Evolutionary conservation across 345 rosid species (phyloP).

Genomic region (Noccaea bulbosa): DNA sequence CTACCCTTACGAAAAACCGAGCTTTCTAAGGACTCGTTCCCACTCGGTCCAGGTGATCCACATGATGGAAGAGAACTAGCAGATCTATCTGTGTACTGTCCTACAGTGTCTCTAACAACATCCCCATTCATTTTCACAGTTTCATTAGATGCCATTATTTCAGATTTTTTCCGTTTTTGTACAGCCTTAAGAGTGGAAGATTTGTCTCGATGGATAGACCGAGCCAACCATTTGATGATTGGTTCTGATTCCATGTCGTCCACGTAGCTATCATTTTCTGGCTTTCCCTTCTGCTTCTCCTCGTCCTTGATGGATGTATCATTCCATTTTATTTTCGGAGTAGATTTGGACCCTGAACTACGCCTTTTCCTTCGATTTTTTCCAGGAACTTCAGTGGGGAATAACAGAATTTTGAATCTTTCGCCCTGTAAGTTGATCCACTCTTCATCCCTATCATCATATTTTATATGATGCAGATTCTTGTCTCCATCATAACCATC

Average conservation of each 20-base stretch:
- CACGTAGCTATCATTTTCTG: slow-evolving; percentile 60
- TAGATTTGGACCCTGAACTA: slow-evolving; percentile 44
- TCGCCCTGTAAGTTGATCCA: slow-evolving; percentile 87
- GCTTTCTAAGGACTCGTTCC: slow-evolving; percentile 46
- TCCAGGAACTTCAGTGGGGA: slow-evolving; percentile 79
- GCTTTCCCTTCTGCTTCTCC: slow-evolving; percentile 45
- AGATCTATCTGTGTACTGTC: slow-evolving; percentile 42
- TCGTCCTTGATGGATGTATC: slow-evolving; percentile 48
- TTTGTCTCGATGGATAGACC: slow-evolving; percentile 59
- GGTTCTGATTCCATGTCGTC: slow-evolving; percentile 82
- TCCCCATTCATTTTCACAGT: slow-evolving; percentile 40
- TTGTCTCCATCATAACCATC: slow-evolving; percentile 70
- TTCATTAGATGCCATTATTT: slow-evolving; percentile 38
- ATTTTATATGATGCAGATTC: slow-evolving; percentile 87
- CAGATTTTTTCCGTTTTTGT: slow-evolving; percentile 59
- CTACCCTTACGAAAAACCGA: slow-evolving; percentile 45
- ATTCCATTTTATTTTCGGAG: slow-evolving; percentile 48
- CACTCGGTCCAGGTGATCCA: slow-evolving; percentile 44
- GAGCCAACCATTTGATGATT: slow-evolving; percentile 89
- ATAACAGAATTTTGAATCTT: slow-evolving; percentile 82
- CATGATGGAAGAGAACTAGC: slow-evolving; percentile 45
- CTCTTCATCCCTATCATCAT: slow-evolving; percentile 98
- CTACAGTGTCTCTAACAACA: slow-evolving; percentile 40
- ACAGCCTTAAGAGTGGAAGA: slow-evolving; percentile 56
- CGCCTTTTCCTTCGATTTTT: slow-evolving; percentile 53